Percentiles rank a stretch among this genome's conserved stretches.
Evolutionary conservation across 345 rosid species (phyloP).

Genomic region (Acer negundo): DNA sequence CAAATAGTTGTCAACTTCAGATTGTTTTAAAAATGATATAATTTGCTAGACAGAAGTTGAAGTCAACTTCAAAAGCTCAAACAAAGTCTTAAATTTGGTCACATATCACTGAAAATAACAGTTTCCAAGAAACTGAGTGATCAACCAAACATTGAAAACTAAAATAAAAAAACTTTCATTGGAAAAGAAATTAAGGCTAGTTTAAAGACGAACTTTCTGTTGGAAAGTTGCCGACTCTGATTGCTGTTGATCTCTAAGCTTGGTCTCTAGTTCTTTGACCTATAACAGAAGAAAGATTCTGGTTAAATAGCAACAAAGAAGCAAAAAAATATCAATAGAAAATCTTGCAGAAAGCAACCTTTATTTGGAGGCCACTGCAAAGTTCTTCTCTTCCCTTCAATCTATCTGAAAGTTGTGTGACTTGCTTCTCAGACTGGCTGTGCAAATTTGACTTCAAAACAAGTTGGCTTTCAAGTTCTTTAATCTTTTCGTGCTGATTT

Average conservation of each 20-base stretch:
- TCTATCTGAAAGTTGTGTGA: constrained; percentile 60
- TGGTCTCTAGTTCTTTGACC: constrained; percentile 78
- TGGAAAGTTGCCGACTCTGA: constrained; percentile 52
- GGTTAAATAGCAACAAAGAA: constrained; percentile 21
- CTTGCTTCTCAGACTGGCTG: constrained; percentile 62
- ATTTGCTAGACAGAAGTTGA: not conserved
- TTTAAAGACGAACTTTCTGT: constrained; percentile 49
- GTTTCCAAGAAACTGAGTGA: constrained; percentile 2
- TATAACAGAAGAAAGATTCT: constrained; percentile 25
- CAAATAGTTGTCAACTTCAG: not conserved
- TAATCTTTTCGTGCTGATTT: constrained; percentile 71
- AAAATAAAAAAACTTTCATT: not conserved
- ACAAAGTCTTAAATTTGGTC: not conserved
- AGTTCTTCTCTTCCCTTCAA: constrained; percentile 72
- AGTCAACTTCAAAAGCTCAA: not conserved
- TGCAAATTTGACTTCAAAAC: constrained; percentile 48
- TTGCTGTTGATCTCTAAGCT: constrained; percentile 62
- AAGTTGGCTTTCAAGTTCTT: constrained; percentile 82
- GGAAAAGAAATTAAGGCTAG: not conserved
- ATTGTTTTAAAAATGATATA: not conserved
- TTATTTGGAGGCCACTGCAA: constrained; percentile 64
- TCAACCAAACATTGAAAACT: constrained; percentile 3
- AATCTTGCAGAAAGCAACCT: constrained; percentile 43
- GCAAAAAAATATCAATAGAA: constrained; percentile 12
- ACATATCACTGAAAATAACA: not conserved